These are phyloP conservation scores for Auxenochlorella pyrenoidosa DNA, from an alignment of 139 green algal species.

Conservation along the genomic window DNA sequence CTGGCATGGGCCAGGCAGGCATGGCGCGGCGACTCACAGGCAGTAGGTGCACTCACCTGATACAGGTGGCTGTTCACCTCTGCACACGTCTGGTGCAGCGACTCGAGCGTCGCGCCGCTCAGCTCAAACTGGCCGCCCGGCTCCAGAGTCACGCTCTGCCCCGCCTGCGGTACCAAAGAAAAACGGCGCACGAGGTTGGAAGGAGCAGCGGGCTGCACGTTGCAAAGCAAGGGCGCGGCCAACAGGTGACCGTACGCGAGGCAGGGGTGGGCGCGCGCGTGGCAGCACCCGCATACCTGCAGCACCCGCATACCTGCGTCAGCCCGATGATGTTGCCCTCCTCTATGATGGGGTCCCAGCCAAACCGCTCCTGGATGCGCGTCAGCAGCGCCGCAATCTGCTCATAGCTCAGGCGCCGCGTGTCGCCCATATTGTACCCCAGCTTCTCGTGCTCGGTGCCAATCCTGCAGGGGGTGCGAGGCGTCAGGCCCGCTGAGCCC, in stretches of 20 bases:
- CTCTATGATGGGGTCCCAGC: slow-evolving; percentile 94
- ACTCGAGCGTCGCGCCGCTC: slow-evolving; percentile 89
- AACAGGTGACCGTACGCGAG: too few relatives aligned
- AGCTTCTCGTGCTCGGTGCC: slow-evolving; percentile 99
- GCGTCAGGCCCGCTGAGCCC: too few relatives aligned
- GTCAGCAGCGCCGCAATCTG: slow-evolving; percentile 85
- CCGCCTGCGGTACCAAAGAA: slow-evolving; percentile 54
- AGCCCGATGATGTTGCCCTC: slow-evolving; percentile 86
- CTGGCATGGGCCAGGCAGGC: too few relatives aligned
- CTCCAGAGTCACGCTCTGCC: slow-evolving; percentile 96
- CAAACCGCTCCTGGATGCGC: slow-evolving; percentile 77
- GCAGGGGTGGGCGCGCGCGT: too few relatives aligned
- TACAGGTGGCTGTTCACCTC: slow-evolving; percentile 97
- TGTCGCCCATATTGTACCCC: slow-evolving; percentile 80
- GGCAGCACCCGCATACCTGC: too few relatives aligned
- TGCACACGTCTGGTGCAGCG: slow-evolving; percentile 93
- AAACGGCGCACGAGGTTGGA: neutral
- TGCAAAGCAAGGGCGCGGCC: too few relatives aligned
- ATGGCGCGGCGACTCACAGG: too few relatives aligned
- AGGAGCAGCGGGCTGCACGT: neutral
- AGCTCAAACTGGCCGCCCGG: slow-evolving; percentile 99
- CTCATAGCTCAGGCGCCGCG: slow-evolving; percentile 76
- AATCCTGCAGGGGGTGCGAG: slow-evolving; percentile 73
- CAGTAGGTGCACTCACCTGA: slow-evolving; percentile 3
- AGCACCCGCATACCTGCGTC: too few relatives aligned